A percentile compares a stretch with the other conserved stretches of the same genome.
These are phyloP conservation scores for Cucumis sativus DNA, from an alignment of 306 rosid species.

Conservation along the genomic window DNA sequence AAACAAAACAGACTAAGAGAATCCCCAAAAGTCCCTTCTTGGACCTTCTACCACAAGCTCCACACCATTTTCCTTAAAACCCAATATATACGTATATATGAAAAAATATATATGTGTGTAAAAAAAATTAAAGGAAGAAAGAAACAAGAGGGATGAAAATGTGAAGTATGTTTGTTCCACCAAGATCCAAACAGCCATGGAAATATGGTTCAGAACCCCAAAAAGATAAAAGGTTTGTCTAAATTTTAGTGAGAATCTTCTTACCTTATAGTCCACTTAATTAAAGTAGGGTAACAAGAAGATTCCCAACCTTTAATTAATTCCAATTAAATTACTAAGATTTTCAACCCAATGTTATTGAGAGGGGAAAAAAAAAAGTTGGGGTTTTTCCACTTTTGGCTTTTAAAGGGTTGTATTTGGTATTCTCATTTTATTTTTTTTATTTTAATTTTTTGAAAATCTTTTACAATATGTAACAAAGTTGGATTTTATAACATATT, in stretches of 20 bases:
- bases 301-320: constrained; percentile 33
- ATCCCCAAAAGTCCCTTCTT: constrained; percentile 71
- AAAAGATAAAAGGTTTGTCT: constrained; percentile 14
- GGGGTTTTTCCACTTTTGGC: not conserved
- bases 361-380: not conserved
- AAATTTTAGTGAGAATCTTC: constrained; percentile 64
- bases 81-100: too few species aligned
- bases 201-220: not conserved
- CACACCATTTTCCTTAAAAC: not conserved
- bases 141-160: not conserved
- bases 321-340: not conserved
- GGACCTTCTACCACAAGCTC: constrained; percentile 57
- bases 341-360: not conserved
- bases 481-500: constrained; percentile 4
- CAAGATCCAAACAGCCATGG: constrained; percentile 1
- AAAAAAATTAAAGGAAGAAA: too few species aligned
- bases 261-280: constrained; percentile 99
- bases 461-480: not conserved
- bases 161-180: not conserved
- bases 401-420: not conserved
- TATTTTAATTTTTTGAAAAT: too few species aligned
- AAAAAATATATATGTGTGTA: too few species aligned
- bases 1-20: constrained; percentile 19
- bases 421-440: not conserved
- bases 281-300: constrained; percentile 43